phyloP scores from a whole-genome alignment of 306 rosid species.

The Dryas alaskensis region DNA sequence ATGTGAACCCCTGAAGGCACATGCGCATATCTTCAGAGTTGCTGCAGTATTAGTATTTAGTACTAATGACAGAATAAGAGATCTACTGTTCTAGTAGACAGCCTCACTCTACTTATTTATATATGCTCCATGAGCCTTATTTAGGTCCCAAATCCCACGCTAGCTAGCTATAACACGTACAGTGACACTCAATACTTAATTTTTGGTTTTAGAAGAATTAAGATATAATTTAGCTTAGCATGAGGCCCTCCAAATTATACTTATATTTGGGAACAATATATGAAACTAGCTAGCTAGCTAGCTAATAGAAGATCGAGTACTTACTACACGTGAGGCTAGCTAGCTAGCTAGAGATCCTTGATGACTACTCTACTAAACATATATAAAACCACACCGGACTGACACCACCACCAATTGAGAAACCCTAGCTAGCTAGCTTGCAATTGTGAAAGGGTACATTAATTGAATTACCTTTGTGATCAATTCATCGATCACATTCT shows the following conservation, averaged over 20 bases:
- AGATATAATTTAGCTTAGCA: too few species aligned
- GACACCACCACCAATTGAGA: background rate
- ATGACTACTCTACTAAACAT: background rate
- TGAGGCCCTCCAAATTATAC: too few species aligned
- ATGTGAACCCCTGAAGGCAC: background rate
- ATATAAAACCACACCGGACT: background rate
- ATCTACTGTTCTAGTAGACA: background rate
- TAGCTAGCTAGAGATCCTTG: background rate
- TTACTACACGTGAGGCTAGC: constrained; percentile 1
- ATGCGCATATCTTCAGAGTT: constrained; percentile 45
- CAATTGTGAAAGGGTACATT: too few species aligned
- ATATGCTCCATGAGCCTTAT: too few species aligned
- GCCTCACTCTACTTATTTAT: too few species aligned
- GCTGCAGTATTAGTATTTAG: too few species aligned
- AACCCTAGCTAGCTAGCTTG: constrained; percentile 18
- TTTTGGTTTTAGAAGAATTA: too few species aligned
- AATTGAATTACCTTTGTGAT: constrained; percentile 9
- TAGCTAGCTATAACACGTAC: too few species aligned
- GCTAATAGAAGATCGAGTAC: background rate
- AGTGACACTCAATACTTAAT: too few species aligned
- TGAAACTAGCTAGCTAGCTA: too few species aligned
- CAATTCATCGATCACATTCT: background rate
- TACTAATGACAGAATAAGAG: constrained; percentile 27
- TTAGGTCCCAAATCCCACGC: too few species aligned
- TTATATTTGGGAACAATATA: too few species aligned